Percentiles rank a stretch among this genome's conserved stretches.
Evolutionary conservation across 495 filamentous ascomycete genomes (phyloP).

Genomic region (Filosporella fistucella): DNA sequence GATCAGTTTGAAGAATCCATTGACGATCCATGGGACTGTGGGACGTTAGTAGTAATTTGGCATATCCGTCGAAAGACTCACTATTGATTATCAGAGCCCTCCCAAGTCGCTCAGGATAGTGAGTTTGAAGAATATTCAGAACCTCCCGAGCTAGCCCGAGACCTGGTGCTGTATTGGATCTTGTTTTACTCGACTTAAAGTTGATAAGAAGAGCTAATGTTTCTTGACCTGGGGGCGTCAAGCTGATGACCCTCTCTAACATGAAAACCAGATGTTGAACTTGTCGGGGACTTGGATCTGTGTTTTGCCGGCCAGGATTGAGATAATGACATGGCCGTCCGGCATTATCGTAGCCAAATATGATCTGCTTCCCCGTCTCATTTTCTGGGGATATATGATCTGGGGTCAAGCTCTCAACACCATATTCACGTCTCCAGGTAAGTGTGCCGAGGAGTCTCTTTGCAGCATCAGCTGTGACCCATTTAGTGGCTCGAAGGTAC

Average conservation of each 20-base stretch:
- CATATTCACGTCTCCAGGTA: conserved; percentile 86
- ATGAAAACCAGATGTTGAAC: conserved; percentile 93
- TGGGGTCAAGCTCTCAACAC: conserved; percentile 63
- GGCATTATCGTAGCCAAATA: conserved; percentile 81
- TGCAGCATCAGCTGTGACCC: conserved; percentile 71
- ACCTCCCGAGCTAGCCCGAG: conserved; percentile 73
- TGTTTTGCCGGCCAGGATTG: conserved; percentile 87
- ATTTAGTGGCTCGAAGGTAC: conserved; percentile 91
- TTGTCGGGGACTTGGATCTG: conserved; percentile 80
- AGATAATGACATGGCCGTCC: conserved; percentile 85
- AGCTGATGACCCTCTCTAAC: conserved; percentile 83
- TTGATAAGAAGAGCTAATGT: conserved; percentile 81
- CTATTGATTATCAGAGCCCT: conserved; percentile 82
- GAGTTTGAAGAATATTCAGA: conserved; percentile 83
- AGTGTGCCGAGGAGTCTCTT: conserved; percentile 75
- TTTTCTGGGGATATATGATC: conserved; percentile 89
- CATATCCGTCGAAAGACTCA: conserved; percentile 33
- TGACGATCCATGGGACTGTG: conserved; percentile 80
- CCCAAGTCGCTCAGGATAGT: conserved; percentile 93
- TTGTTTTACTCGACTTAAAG: conserved; percentile 66
- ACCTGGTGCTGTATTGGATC: conserved; percentile 69
- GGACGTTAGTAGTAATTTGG: neutral
- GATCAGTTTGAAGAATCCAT: conserved; percentile 91
- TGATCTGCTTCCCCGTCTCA: conserved; percentile 90
- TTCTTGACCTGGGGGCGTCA: conserved; percentile 84